Conservation (phyloP, 371 early-diverging fungal genomes). For the Batkoa obscura region DNA sequence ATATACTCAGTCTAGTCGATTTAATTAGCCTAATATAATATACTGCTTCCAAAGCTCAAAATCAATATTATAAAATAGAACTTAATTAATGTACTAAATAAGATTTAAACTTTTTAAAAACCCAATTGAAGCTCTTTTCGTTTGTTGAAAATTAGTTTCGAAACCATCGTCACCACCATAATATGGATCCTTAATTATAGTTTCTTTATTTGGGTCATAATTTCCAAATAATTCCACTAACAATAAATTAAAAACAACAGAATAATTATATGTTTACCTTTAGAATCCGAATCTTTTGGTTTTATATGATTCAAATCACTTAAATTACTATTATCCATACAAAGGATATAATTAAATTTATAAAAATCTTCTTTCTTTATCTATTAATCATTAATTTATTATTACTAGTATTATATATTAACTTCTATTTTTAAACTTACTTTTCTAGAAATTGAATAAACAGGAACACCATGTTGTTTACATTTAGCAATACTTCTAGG, state of each 20-base stretch:
- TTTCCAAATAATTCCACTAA: slow-evolving; percentile 67
- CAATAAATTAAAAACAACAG: too few relatives aligned
- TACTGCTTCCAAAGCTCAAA: too few relatives aligned
- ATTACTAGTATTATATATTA: neutral
- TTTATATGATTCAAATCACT: slow-evolving; percentile 29
- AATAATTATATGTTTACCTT: slow-evolving; percentile 19
- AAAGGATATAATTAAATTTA: slow-evolving; percentile 67
- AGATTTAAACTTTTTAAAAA: slow-evolving; percentile 34
- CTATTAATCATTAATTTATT: slow-evolving; percentile 7
- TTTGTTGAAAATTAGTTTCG: slow-evolving; percentile 69
- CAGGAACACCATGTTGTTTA: slow-evolving; percentile 44
- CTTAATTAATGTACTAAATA: slow-evolving; percentile 20
- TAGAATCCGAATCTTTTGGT: slow-evolving; percentile 22
- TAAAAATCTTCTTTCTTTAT: slow-evolving; percentile 36
- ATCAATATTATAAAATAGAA: neutral
- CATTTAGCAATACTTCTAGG: slow-evolving; percentile 47
- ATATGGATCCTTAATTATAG: slow-evolving; percentile 71
- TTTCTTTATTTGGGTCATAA: slow-evolving; percentile 54
- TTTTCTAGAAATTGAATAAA: slow-evolving; percentile 56
- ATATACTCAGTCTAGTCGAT: too few relatives aligned
- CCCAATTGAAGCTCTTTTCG: slow-evolving; percentile 41
- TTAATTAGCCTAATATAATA: too few relatives aligned
- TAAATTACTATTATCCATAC: slow-evolving; percentile 78
- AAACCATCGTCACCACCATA: slow-evolving; percentile 77
- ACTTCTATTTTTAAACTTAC: slow-evolving; percentile 14